These are phyloP conservation scores for Plenodomus biglobosus DNA, from an alignment of 2,329 filamentous ascomycete genomes.

Conservation along the genomic window DNA sequence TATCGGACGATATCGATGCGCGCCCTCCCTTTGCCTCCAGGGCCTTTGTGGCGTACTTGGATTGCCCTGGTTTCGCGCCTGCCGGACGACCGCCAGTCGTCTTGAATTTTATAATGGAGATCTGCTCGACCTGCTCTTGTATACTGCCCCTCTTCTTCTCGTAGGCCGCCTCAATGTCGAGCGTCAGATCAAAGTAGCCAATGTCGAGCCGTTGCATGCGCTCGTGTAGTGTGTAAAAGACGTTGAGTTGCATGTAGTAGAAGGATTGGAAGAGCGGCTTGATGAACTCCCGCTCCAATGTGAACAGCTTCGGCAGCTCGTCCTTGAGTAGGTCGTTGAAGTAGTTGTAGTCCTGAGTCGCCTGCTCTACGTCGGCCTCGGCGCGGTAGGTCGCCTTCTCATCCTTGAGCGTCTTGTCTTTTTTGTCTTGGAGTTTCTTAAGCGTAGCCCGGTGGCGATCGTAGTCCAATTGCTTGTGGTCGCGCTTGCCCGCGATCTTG, in stretches of 20 bases:
- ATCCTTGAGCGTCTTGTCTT: constrained; percentile 93
- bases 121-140: constrained; percentile 77
- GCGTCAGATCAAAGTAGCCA: constrained; percentile 91
- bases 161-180: constrained; percentile 91
- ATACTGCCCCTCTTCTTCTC: constrained; percentile 84
- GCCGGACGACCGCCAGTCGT: constrained; percentile 67
- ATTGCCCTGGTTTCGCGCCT: constrained; percentile 28
- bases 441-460: constrained; percentile 79
- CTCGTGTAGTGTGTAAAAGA: constrained; percentile 98
- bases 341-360: constrained; percentile 95
- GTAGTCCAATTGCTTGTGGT: constrained; percentile 97
- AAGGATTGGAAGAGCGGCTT: constrained; percentile 96
- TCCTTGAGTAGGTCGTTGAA: constrained; percentile 98
- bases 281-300: constrained; percentile 90
- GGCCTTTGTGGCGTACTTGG: constrained; percentile 45
- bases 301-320: constrained; percentile 88
- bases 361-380: constrained; percentile 84
- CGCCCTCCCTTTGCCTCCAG: constrained; percentile 41
- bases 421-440: constrained; percentile 97
- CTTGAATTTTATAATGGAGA: constrained; percentile 89
- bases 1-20: constrained; percentile 34
- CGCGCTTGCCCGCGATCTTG: constrained; percentile 83
- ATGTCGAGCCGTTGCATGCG: constrained; percentile 98
- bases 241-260: constrained; percentile 99
- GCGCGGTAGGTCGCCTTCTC: constrained; percentile 97